These are phyloP conservation scores for Camellia japonica DNA, from an alignment of 148 eudicot genomes.

Conservation along the genomic window DNA sequence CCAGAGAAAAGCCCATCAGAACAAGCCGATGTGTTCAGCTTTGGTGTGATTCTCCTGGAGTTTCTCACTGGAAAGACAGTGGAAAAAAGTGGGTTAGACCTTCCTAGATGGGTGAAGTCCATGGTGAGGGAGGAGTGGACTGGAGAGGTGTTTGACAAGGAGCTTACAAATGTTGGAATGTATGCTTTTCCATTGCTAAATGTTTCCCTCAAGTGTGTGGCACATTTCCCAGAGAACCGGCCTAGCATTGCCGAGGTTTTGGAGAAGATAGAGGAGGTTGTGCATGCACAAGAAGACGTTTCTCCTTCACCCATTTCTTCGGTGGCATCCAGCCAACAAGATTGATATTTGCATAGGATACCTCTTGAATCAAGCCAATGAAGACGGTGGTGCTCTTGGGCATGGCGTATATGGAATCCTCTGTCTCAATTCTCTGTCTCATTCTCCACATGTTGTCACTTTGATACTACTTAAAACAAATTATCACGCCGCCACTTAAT, in stretches of 20 bases:
- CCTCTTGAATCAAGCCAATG: too few species aligned
- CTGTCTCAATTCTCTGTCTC: too few species aligned
- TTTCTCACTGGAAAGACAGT: slow-evolving; percentile 31
- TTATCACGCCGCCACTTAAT: too few species aligned
- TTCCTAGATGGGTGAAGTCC: slow-evolving; percentile 39
- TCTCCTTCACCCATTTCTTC: slow-evolving; percentile 5
- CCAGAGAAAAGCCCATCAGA: slow-evolving; percentile 27
- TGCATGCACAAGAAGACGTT: slow-evolving; percentile 27
- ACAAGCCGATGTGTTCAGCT: slow-evolving; percentile 32
- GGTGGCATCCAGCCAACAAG: too few species aligned
- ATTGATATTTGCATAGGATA: too few species aligned
- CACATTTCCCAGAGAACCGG: slow-evolving; percentile 28
- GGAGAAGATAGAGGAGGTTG: slow-evolving; percentile 35
- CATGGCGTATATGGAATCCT: too few species aligned
- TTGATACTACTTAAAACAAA: too few species aligned
- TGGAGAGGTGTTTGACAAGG: slow-evolving; percentile 42
- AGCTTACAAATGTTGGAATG: slow-evolving; percentile 22
- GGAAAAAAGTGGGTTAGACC: slow-evolving; percentile 33
- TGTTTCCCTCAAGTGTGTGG: slow-evolving; percentile 35
- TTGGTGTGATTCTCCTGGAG: slow-evolving; percentile 38
- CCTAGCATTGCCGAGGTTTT: slow-evolving; percentile 30
- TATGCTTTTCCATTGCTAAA: slow-evolving; percentile 35
- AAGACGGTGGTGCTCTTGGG: too few species aligned
- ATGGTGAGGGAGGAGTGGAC: slow-evolving; percentile 51
- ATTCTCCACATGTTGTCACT: too few species aligned